These are phyloP conservation scores for Crithidia brevicula DNA, from an alignment of 208 protist species.

Conservation along the genomic window DNA sequence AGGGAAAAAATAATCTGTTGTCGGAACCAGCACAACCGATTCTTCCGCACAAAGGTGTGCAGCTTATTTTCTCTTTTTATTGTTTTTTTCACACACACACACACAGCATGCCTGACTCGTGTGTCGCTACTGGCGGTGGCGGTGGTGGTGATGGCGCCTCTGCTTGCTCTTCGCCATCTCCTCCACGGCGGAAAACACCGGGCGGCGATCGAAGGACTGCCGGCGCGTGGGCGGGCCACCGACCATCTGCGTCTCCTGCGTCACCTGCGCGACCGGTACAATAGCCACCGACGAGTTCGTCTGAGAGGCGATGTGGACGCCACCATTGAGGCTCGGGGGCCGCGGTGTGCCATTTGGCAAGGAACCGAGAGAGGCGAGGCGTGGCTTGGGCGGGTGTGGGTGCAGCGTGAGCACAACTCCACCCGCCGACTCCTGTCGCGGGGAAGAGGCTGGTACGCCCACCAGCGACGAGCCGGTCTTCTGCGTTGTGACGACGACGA, in stretches of 20 bases:
- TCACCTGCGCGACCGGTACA: slow-evolving; percentile 12
- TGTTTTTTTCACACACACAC: no score
- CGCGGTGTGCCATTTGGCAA: background rate
- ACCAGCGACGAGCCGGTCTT: background rate
- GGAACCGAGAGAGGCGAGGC: background rate
- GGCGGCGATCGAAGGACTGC: slow-evolving; percentile 28
- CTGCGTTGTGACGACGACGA: background rate
- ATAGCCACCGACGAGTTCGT: slow-evolving; percentile 18
- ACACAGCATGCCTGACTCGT: no score
- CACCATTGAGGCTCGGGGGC: background rate
- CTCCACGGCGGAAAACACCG: slow-evolving; percentile 33
- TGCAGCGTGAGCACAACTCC: background rate
- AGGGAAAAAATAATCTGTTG: no score
- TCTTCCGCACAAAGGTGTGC: no score
- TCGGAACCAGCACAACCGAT: no score
- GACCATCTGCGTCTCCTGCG: slow-evolving; percentile 13
- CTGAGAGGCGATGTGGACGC: background rate
- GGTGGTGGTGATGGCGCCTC: slow-evolving; percentile 3
- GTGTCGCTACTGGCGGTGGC: background rate
- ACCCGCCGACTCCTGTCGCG: background rate
- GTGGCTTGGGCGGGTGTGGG: slow-evolving; percentile 15
- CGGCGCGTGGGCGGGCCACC: background rate
- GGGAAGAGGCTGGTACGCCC: background rate
- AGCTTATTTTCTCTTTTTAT: no score
- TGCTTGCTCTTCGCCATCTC: slow-evolving; percentile 13